Evolutionary conservation across 805 yeast species (phyloP), one percentile per base, ranked within the genome.

Genomic region (Schwanniomyces yamadae): DNA sequence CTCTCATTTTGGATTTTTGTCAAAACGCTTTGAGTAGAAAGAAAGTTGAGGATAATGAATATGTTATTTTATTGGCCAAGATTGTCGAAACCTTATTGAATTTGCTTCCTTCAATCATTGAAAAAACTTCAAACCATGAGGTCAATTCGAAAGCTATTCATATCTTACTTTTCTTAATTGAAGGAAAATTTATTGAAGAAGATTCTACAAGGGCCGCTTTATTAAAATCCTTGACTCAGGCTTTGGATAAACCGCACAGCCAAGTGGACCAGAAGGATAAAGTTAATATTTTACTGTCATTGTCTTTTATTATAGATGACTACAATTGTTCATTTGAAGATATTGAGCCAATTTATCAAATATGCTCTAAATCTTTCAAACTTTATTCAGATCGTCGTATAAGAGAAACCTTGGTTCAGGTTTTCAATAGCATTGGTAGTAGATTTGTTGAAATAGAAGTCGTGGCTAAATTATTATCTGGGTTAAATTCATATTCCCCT

Each of bases 401-500:
- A 39, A 74, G 98, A 38, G 61, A 59, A 9, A 72, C 75, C 3
- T 66, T 91, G 23, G 77, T 81, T n/a, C 57, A 61, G 2, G 74
- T 88, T 2, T 81, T 86, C 44, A 48, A 50, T 2, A 73, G 76
- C 14, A 67, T 91, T 34, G 87, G 89, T 13, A 53, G 50, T 2
- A 73, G 72, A 35, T 75, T 76, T 37, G 69, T 66, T 2, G 63
- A 74, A 18, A 48, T 60, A 12, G 54, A 60, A 5, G 41, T 40
- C 13, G 77, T 82, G 18, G 75, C 82, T 1, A 48, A 51, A 0
- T 55, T 88, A n/a, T 53, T 87, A 10, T 61, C 61, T 2, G 88
- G 79, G 24, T 63, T 91, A 41, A 90, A 93, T 53, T 68, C 96
- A 0, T 85, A 69, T 49, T 77, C 89, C 0, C 52, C 55, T 1